Evolutionary conservation across 2,329 filamentous ascomycete species (phyloP).

Genomic region (Fusarium sp.): DNA sequence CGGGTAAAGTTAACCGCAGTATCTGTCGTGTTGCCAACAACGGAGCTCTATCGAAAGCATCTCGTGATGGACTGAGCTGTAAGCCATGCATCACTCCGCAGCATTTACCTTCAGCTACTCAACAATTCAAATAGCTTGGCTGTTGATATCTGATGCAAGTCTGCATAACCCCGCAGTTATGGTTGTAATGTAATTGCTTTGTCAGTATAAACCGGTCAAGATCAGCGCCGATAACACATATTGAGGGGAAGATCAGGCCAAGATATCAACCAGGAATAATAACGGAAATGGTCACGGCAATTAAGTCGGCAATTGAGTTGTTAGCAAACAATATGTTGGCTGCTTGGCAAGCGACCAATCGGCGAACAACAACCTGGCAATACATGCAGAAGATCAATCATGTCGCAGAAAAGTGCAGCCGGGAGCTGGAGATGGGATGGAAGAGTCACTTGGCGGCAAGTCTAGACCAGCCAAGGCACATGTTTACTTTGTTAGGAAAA

Average conservation of each 20-base stretch:
- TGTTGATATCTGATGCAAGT: not conserved
- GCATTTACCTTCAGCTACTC: not conserved
- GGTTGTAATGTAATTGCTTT: slow-evolving; percentile 7
- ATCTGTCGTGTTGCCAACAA: not conserved
- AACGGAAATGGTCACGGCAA: not conserved
- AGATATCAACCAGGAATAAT: not conserved
- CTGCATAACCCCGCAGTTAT: not conserved
- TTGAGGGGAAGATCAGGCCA: not conserved
- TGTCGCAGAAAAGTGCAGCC: not conserved
- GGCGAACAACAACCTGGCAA: not conserved
- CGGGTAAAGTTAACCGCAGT: no score
- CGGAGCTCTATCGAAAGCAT: not conserved
- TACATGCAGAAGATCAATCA: not conserved
- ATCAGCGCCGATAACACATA: not conserved
- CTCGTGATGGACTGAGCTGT: not conserved
- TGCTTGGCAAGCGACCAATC: not conserved
- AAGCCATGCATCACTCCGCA: no score
- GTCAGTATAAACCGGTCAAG: not conserved
- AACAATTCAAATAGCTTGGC: not conserved
- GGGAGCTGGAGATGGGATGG: not conserved
- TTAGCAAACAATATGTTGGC: not conserved
- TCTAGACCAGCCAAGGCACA: not conserved
- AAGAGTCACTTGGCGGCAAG: not conserved
- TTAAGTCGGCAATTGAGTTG: slow-evolving; percentile 4
- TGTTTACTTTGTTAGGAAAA: not conserved